Conservation (phyloP, 2,329 filamentous ascomycete species). For the Macroventuria anomochaeta region DNA sequence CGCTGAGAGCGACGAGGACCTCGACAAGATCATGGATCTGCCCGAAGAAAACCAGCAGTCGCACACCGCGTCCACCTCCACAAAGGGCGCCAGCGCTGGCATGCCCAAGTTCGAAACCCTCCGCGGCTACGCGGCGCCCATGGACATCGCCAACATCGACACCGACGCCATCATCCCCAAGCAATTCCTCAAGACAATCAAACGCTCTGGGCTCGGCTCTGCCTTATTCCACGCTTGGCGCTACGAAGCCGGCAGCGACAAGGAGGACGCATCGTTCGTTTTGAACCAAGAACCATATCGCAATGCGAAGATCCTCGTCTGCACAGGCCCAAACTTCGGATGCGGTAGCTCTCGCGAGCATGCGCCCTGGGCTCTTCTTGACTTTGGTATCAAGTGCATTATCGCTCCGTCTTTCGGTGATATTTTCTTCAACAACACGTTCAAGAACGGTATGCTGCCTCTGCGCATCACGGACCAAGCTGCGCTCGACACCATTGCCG, state of each 20-base stretch:
- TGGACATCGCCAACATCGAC: constrained; percentile 90
- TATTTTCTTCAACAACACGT: constrained; percentile 99
- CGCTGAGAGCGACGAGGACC: constrained; percentile 65
- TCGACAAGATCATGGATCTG: constrained; percentile 67
- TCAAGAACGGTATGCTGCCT: constrained; percentile 99
- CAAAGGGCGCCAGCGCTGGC: constrained; percentile 61
- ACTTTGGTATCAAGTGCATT: constrained; percentile 94
- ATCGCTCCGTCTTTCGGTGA: constrained; percentile 88
- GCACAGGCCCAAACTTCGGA: constrained; percentile 92
- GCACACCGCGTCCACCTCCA: constrained; percentile 66
- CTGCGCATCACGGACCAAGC: constrained; percentile 73
- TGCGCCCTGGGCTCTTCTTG: constrained; percentile 93
- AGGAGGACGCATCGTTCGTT: constrained; percentile 80
- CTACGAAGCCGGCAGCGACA: constrained; percentile 68
- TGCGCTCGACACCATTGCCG: constrained; percentile 72
- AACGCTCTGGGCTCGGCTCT: constrained; percentile 88
- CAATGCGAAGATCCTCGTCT: constrained; percentile 84
- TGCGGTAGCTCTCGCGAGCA: constrained; percentile 93
- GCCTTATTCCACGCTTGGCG: constrained; percentile 88
- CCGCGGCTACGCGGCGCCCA: constrained; percentile 84
- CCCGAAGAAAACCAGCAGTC: constrained; percentile 68
- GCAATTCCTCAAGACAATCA: constrained; percentile 99
- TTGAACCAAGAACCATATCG: constrained; percentile 91
- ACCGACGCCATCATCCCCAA: constrained; percentile 99
- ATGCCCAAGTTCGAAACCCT: constrained; percentile 84